Base-by-base conservation (phyloP, 345 rosid species). In the Acer yangbiense region DNA sequence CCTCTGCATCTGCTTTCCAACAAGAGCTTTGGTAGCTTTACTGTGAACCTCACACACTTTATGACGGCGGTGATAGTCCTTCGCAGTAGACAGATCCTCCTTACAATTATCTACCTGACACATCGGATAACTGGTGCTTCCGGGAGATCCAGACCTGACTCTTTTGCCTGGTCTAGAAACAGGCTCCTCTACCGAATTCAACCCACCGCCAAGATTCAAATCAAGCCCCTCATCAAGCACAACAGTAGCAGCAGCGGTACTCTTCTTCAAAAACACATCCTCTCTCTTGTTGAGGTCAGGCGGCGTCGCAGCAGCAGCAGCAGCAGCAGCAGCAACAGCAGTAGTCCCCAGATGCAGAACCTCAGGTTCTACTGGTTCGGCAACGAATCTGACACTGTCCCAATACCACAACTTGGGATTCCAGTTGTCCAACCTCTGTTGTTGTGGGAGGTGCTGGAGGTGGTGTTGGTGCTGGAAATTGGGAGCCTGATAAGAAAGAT, bases 1-100 rank as follows among this genome's bases (percentile, higher is more conserved):
- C 88, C 98, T 89, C 86, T 94, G 98, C 97, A 94, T 89, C 87
- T 91, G 98, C 71, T 91, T 91, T 63, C 88, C 92, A 44, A 94
- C 95, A 3, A 88, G 86, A 66, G 96, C 94, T 77, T 91, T 87
- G 7, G 91, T 82, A 72, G 94, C 83, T 84, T 94, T 94, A 85
- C 98, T 94, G 74, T 94, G 98, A 84, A 82, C 74, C 79, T 91
- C 91, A 62, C 98, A 94, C 11, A 94, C 98, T 80, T 91, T 94
- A 85, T 93, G 98, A 23, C 98, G 87, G 68, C 98, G 92, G 57
- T 94, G 98, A 80, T 92, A 94, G 75, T 94, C 98, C 83, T 94
- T 94, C 3, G 90, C 97, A 83, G 46, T 89, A 16, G 96, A 89
- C 4, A 94, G 90, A 85, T 91, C 91, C 76, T 91, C 96, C 58